A percentile compares a stretch with the other conserved stretches of the same genome.
These are phyloP conservation scores for Rosellinia necatrix DNA, from an alignment of 2,329 filamentous ascomycete genomes.

Conservation along the genomic window DNA sequence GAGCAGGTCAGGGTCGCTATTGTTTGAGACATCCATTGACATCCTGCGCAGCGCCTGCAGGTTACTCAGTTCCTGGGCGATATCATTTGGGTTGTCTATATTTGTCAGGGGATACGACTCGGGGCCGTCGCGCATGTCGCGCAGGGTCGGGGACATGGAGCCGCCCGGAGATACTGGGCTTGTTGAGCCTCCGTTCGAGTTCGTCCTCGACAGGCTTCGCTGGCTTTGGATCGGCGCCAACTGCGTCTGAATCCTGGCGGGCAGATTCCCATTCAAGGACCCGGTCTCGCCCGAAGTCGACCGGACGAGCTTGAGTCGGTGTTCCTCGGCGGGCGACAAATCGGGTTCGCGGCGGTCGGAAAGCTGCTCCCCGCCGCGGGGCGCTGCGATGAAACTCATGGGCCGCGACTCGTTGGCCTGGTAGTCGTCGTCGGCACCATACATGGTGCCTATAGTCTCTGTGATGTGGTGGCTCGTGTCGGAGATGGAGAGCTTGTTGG, in stretches of 20 bases:
- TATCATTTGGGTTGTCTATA: constrained; percentile 85
- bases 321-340: constrained; percentile 44
- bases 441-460: constrained; percentile 89
- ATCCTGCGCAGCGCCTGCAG: constrained; percentile 86
- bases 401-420: constrained; percentile 60
- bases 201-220: constrained; percentile 39
- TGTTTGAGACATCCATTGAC: constrained; percentile 89
- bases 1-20: constrained; percentile 74
- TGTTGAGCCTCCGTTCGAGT: constrained; percentile 45
- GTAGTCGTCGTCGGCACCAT: constrained; percentile 73
- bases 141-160: constrained; percentile 57
- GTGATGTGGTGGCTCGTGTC: constrained; percentile 94
- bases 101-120: constrained; percentile 85
- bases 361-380: constrained; percentile 59
- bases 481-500: constrained; percentile 69
- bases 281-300: constrained; percentile 48
- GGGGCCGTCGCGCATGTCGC: constrained; percentile 63
- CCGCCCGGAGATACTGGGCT: constrained; percentile 37
- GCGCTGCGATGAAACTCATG: constrained; percentile 72
- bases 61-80: constrained; percentile 91
- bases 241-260: constrained; percentile 52
- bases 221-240: constrained; percentile 47
- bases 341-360: constrained; percentile 41
- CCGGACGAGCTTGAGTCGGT: constrained; percentile 49
- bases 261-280: constrained; percentile 40